Conservation (phyloP, 257 asterid genomes). For the Fraxinus excelsior region DNA sequence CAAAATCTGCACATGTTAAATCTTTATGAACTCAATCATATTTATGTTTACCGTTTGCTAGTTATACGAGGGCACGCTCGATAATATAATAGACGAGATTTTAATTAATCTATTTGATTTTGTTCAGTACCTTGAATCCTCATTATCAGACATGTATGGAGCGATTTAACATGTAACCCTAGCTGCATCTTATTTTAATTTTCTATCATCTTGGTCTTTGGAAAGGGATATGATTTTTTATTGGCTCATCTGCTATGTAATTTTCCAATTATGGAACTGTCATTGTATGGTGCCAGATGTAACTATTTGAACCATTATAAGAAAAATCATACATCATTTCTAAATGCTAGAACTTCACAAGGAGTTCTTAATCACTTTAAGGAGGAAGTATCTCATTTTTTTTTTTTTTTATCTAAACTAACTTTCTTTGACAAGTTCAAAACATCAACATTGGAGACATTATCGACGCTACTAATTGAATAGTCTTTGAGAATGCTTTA, state of each 20-base stretch:
- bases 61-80: no score
- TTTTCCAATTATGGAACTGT: background rate
- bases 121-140: background rate
- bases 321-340: no score
- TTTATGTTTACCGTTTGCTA: no score
- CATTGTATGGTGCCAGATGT: background rate
- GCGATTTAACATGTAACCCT: background rate
- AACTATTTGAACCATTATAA: background rate
- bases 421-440: no score
- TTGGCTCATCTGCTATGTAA: background rate
- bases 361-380: no score
- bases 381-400: no score
- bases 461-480: no score
- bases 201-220: constrained; percentile 3
- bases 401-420: no score
- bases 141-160: background rate
- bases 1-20: background rate
- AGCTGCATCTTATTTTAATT: background rate
- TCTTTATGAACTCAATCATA: background rate
- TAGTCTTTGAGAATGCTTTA: background rate
- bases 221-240: background rate
- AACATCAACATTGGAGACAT: no score
- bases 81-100: no score
- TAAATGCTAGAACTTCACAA: no score
- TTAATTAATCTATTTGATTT: no score